A percentile compares a stretch with the other conserved stretches of the same genome.
Conservation (phyloP, 176 grass and related monocot genomes). For the Puya raimondii region DNA sequence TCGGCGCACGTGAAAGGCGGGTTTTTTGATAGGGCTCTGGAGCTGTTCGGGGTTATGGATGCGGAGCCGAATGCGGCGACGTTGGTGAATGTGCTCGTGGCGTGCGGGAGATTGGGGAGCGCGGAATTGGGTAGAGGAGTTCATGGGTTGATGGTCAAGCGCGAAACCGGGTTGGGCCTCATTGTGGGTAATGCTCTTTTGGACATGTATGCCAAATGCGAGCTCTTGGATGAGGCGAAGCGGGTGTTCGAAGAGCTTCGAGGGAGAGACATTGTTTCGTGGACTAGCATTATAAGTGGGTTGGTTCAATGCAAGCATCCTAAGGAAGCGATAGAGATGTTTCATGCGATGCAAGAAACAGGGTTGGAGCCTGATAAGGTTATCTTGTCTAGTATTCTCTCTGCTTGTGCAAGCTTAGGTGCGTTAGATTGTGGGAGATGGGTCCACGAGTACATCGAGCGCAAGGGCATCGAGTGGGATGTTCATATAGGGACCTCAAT, state of each 20-base stretch:
- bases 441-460: conserved; percentile 41
- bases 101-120: conserved; percentile 28
- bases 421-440: conserved; percentile 30
- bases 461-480: conserved; percentile 35
- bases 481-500: conserved; percentile 43
- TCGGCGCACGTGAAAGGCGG: conserved; percentile 16
- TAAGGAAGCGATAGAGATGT: conserved; percentile 22
- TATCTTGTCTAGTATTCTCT: conserved; percentile 35
- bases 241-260: conserved; percentile 24
- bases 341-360: conserved; percentile 33
- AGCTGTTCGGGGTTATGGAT: conserved; percentile 24
- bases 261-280: conserved; percentile 34
- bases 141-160: conserved; percentile 27
- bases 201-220: conserved; percentile 44
- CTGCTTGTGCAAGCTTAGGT: conserved; percentile 36
- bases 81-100: conserved; percentile 17
- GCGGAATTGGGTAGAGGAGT: conserved; percentile 11
- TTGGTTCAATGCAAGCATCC: conserved; percentile 37
- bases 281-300: conserved; percentile 39
- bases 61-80: conserved; percentile 17
- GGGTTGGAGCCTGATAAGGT: conserved; percentile 32
- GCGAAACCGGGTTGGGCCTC: conserved; percentile 11
- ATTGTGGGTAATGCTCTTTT: conserved; percentile 32
- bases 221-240: conserved; percentile 24
- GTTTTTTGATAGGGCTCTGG: conserved; percentile 18